These are phyloP conservation scores for Dysphania ambrosioides DNA, from an alignment of 148 eudicot species.

Conservation along the genomic window DNA sequence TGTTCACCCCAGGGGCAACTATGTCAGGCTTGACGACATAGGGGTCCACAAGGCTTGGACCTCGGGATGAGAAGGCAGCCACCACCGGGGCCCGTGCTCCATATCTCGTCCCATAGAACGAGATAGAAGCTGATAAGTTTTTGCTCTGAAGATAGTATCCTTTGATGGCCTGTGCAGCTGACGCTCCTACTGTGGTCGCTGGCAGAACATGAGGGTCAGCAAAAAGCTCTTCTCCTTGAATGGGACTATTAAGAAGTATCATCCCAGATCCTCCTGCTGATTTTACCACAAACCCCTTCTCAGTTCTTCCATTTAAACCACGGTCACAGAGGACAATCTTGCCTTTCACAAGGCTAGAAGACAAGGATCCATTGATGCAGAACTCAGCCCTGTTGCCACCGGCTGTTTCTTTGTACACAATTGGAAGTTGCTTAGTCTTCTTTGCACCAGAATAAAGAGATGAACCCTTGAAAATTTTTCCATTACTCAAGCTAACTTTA, in stretches of 20 bases:
- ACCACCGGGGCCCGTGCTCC: constrained; percentile 52
- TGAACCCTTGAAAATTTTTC: constrained; percentile 41
- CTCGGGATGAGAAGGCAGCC: constrained; percentile 71
- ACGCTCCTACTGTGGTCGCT: constrained; percentile 50
- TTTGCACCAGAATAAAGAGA: constrained; percentile 46
- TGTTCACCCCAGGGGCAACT: constrained; percentile 68
- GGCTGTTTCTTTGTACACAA: constrained; percentile 48
- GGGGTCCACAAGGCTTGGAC: constrained; percentile 57
- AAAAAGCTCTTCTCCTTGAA: constrained; percentile 57
- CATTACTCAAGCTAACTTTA: constrained; percentile 51
- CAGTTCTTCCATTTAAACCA: constrained; percentile 47
- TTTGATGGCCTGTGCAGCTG: constrained; percentile 41
- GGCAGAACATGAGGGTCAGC: constrained; percentile 67
- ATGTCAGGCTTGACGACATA: constrained; percentile 66
- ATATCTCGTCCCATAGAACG: constrained; percentile 45
- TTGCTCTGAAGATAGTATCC: constrained; percentile 25
- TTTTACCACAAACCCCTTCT: constrained; percentile 55
- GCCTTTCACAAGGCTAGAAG: constrained; percentile 41
- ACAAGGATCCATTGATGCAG: constrained; percentile 42
- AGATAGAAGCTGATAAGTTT: constrained; percentile 39
- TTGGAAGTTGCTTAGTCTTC: constrained; percentile 34
- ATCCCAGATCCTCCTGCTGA: constrained; percentile 68
- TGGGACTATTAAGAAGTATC: constrained; percentile 45
- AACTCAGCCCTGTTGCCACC: constrained; percentile 44
- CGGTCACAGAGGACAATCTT: constrained; percentile 61